Evolutionary conservation across 257 asterid species (phyloP), one percentile per base, ranked within the genome.

Genomic region (Gentiana dahurica): DNA sequence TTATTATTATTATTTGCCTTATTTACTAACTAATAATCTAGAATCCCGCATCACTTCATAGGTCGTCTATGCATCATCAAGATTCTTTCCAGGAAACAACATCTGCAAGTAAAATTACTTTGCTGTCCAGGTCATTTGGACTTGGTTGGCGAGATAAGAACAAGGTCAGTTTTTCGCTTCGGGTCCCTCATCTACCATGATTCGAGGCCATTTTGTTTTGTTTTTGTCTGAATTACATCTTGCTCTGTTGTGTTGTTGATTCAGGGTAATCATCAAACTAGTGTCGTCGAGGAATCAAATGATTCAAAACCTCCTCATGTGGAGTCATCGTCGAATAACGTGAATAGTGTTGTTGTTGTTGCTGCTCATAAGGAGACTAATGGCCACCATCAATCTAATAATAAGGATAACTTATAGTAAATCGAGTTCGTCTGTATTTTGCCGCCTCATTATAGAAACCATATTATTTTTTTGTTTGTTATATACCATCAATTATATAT

Each of bases 71-170:
- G 2, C 89, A 80, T 72, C 89, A 79, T 15, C 94, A 89, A 55
- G 95, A 85, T 61, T 36, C 72, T 36, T 61, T 80, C 45, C 86
- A 68, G 57, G 96, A 90, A 33, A 71, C 76, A 8, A 72, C 75
- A 10, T 86, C 88, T 15, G 24, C 76, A 49, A 75, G 91, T 74
- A 90, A 82, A 77, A 80, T 76, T 58, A 77, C 95, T 76, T 74
- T 90, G 78, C 84, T 89, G 32, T 80, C 95, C 7, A 73, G 88
- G 71, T 93, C 95, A 65, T 86, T 83, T 70, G 89, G 84, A 57
- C 76, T 86, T 51, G 85, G 92, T 49, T 86, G 97, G 97, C 83
- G 95, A n/a, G 95, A 90, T 57, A 75, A 76, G 76, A 90, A 80
- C 79, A 90, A 90, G 96, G 96, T 80, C 65, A 73, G 82, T 64